phyloP scores from a whole-genome alignment of 495 filamentous ascomycete genomes.

The Apodospora peruviana region DNA sequence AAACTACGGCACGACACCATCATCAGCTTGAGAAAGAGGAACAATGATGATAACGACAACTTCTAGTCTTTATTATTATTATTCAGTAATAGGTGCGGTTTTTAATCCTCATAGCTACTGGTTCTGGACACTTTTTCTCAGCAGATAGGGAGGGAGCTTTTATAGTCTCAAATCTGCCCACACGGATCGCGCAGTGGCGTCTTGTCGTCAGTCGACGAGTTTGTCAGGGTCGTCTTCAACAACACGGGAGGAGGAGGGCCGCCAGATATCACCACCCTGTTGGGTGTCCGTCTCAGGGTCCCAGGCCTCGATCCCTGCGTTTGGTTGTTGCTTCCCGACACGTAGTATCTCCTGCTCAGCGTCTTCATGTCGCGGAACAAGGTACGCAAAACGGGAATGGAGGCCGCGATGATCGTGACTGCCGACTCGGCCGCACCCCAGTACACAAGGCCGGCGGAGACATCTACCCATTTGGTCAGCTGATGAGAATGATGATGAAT shows the following conservation, averaged over 20 bases:
- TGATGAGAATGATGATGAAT: neutral
- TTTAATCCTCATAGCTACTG: no score
- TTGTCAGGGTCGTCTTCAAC: neutral
- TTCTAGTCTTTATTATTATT: no score
- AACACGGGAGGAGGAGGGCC: neutral
- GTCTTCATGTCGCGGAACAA: slow-evolving; percentile 23
- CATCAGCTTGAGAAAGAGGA: no score
- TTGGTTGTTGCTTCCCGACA: slow-evolving; percentile 6
- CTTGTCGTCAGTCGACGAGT: slow-evolving; percentile 5
- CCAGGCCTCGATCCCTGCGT: slow-evolving; percentile 2
- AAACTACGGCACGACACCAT: no score
- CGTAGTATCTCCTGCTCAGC: slow-evolving; percentile 10
- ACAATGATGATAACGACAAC: no score
- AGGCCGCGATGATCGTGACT: slow-evolving; percentile 33
- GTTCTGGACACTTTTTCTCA: no score
- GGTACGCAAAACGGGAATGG: slow-evolving; percentile 29
- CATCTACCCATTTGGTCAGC: slow-evolving; percentile 9
- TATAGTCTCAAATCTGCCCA: slow-evolving; percentile 8
- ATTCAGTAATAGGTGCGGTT: no score
- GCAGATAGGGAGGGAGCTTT: no score
- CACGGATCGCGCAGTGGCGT: slow-evolving; percentile 4
- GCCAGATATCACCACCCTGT: slow-evolving; percentile 3
- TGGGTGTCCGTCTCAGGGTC: neutral
- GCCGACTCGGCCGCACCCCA: slow-evolving; percentile 30
- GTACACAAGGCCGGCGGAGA: slow-evolving; percentile 20